Evolutionary conservation across 306 rosid genomes (phyloP), one percentile per base, ranked within the genome.

Genomic region (Sicyos baderoa): DNA sequence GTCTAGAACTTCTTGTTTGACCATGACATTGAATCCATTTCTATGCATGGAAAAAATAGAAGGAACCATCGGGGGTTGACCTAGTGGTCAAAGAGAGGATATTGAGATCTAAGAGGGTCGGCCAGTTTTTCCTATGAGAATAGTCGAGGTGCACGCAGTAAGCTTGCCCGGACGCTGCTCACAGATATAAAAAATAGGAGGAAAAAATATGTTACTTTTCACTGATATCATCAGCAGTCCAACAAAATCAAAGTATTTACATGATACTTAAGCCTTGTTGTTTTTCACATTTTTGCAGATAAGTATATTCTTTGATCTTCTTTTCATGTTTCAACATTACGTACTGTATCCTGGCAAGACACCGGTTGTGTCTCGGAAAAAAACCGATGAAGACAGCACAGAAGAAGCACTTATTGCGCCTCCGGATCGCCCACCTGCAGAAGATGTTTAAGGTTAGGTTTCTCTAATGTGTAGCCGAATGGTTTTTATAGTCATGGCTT

Each of bases 271-370:
- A 54, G 54, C 66, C 22, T 55, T 23, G 5, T 35, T 57, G 60
- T 25, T 47, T 15, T 47, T 11, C 3, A 48, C 76, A 75, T 19
- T 37, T 15, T 75, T 84, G 86, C 96, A 91, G 96, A 84, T 88
- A 52, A 79, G 91, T 67, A 59, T 91, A 53, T 81, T 81, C 84
- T 91, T 86, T 81, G 96, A 91, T 74, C 77, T 89, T 55, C 76
- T 88, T 16, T 91, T 91, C 86, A 82, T 89, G 74, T 40, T 55
- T 47, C 97, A 91, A 79, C 96, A 85, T 76, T 91, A 74, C 69
- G 69, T 89, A 67, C 74, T 88, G 47, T 91, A 91, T 77, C 88
- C 87, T 16, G 57, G 17, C 7, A 75, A 70, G 53, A 81, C 59
- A 35, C 68, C 67, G 2, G 35, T 58, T 65, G 49, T 73, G 62